Evolutionary conservation across 805 yeast genomes (phyloP).

Genomic region (Blastobotrys mokoenaii): DNA sequence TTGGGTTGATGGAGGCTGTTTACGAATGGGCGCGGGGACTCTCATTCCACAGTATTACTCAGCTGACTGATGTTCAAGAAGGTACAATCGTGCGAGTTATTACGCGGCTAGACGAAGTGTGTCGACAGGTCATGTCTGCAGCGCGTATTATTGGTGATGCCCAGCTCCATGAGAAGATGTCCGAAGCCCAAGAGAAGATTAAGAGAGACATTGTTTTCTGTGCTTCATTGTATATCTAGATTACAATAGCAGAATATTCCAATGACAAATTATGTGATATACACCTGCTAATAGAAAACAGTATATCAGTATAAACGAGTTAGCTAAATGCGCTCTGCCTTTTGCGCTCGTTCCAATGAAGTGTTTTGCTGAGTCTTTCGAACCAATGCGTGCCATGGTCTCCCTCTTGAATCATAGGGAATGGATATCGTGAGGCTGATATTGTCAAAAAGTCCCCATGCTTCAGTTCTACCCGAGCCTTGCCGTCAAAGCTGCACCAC

Average conservation of each 20-base stretch:
- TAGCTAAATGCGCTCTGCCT: constrained; percentile 67
- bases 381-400: constrained; percentile 58
- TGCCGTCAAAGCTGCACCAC: constrained; percentile 96
- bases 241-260: too few relatives aligned
- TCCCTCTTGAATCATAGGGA: constrained; percentile 79
- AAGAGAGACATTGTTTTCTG: constrained; percentile 97
- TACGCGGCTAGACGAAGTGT: constrained; percentile 86
- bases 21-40: constrained; percentile 98
- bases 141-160: constrained; percentile 93
- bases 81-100: constrained; percentile 96
- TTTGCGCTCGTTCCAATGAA: constrained; percentile 92
- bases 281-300: too few relatives aligned
- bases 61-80: constrained; percentile 80
- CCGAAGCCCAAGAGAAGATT: constrained; percentile 85
- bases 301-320: not conserved
- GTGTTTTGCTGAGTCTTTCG: constrained; percentile 73
- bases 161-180: constrained; percentile 80
- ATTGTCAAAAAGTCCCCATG: constrained; percentile 82
- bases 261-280: too few relatives aligned
- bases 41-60: constrained; percentile 86
- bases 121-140: constrained; percentile 90
- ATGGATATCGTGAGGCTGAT: constrained; percentile 81
- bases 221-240: constrained; percentile 77
- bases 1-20: constrained; percentile 86
- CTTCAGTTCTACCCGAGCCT: constrained; percentile 68